These are phyloP conservation scores for Skeletonema menzelii DNA, from an alignment of 108 stramenopile genomes.

Conservation along the genomic window DNA sequence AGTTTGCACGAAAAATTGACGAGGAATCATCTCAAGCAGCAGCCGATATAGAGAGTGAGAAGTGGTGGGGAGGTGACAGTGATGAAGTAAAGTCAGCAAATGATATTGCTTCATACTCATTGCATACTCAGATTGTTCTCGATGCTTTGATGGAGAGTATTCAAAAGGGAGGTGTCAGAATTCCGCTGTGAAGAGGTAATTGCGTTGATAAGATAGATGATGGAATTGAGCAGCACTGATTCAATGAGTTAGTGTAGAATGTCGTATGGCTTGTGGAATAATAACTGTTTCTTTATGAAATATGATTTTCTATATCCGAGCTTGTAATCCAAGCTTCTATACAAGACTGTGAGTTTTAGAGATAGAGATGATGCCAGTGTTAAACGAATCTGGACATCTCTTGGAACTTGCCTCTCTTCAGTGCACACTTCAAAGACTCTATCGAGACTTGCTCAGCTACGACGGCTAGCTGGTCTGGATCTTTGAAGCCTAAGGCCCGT, in stretches of 20 bases:
- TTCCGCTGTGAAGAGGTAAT: slow-evolving; percentile 1
- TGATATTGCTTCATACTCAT: slow-evolving; percentile 25
- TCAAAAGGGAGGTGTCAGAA: too few species aligned
- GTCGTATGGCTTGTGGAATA: not conserved
- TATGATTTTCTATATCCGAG: not conserved
- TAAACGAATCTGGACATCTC: slow-evolving; percentile 12
- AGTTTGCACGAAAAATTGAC: slow-evolving; percentile 21
- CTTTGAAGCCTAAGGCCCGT: slow-evolving; percentile 12
- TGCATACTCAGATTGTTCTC: slow-evolving; percentile 37
- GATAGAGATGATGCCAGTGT: not conserved
- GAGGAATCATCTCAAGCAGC: slow-evolving; percentile 7
- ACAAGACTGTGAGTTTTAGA: not conserved
- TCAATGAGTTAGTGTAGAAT: not conserved
- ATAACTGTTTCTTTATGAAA: not conserved
- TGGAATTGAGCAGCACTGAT: not conserved
- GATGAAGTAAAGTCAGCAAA: slow-evolving; percentile 27
- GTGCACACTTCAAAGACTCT: slow-evolving; percentile 11
- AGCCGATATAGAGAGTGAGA: not conserved
- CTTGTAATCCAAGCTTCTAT: not conserved
- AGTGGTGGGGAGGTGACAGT: slow-evolving; percentile 16
- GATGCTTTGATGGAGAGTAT: slow-evolving; percentile 52
- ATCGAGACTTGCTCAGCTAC: slow-evolving; percentile 1
- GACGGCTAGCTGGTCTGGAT: slow-evolving; percentile 36
- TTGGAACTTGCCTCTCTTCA: slow-evolving; percentile 22
- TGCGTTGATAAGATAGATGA: not conserved